Percentiles rank a stretch among this genome's conserved stretches.
Conservation (phyloP, 2,329 filamentous ascomycete genomes). For the Xylaria sp. region DNA sequence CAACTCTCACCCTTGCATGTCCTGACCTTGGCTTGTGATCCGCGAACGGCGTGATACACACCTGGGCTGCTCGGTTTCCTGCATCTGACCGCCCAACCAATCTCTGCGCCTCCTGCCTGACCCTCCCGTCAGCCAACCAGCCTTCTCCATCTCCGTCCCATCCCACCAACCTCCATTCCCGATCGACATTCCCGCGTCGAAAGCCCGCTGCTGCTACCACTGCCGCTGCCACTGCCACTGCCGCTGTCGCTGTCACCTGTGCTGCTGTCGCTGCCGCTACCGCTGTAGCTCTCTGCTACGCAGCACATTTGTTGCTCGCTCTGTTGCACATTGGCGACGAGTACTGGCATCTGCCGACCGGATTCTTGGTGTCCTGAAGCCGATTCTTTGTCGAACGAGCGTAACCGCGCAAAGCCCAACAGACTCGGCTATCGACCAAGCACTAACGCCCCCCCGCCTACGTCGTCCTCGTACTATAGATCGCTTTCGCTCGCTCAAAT, state of each 20-base stretch:
- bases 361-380: not conserved
- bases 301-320: slow-evolving; percentile 8
- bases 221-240: not conserved
- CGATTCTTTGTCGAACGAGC: not conserved
- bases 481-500: slow-evolving; percentile 5
- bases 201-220: not conserved
- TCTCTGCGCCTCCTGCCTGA: slow-evolving; percentile 37
- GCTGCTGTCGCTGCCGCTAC: not conserved
- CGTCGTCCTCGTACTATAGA: slow-evolving; percentile 8
- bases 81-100: slow-evolving; percentile 40
- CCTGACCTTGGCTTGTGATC: slow-evolving; percentile 30
- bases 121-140: slow-evolving; percentile 36
- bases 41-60: slow-evolving; percentile 33
- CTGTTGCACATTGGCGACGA: not conserved
- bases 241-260: not conserved
- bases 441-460: not conserved
- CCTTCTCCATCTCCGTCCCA: slow-evolving; percentile 28
- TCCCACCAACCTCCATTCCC: slow-evolving; percentile 32
- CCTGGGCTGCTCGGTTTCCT: slow-evolving; percentile 34
- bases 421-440: slow-evolving; percentile 1
- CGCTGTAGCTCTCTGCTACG: slow-evolving; percentile 8
- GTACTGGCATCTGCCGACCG: not conserved
- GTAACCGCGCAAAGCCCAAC: not conserved
- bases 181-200: slow-evolving; percentile 25
- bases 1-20: slow-evolving; percentile 16